These are phyloP conservation scores for Cucurbita moschata DNA, from an alignment of 306 rosid genomes.

Conservation along the genomic window DNA sequence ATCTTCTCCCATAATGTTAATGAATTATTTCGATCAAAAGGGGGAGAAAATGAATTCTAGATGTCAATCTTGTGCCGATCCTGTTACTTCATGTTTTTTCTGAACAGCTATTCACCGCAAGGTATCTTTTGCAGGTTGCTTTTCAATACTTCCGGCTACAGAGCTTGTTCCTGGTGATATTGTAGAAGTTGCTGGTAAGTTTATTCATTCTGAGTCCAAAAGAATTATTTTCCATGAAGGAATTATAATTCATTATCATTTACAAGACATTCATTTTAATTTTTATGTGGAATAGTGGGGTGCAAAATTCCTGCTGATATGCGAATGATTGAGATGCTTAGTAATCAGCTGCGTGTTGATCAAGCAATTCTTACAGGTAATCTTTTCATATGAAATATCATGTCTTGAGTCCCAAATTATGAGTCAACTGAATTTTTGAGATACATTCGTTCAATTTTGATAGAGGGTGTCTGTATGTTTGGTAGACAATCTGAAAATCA, in stretches of 20 bases:
- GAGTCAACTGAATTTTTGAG: neutral
- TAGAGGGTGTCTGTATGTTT: neutral
- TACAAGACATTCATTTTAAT: constrained; percentile 10
- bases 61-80: neutral
- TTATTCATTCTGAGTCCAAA: constrained; percentile 5
- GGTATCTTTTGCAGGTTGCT: constrained; percentile 58
- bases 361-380: constrained; percentile 96
- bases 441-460: neutral
- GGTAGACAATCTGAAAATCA: no score
- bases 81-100: neutral
- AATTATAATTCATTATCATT: neutral
- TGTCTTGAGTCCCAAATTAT: neutral
- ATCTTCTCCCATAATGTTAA: neutral
- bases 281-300: constrained; percentile 47
- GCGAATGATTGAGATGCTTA: constrained; percentile 90
- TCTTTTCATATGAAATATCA: neutral
- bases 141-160: constrained; percentile 85
- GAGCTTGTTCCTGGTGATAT: constrained; percentile 95
- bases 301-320: constrained; percentile 98
- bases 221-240: constrained; percentile 9
- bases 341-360: constrained; percentile 84
- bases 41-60: neutral
- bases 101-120: neutral
- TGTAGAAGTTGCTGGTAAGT: constrained; percentile 85
- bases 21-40: neutral